Percentiles rank a stretch among this genome's conserved stretches.
Evolutionary conservation across 2,329 filamentous ascomycete genomes (phyloP).

Genomic region (Penicillium sumatraense): DNA sequence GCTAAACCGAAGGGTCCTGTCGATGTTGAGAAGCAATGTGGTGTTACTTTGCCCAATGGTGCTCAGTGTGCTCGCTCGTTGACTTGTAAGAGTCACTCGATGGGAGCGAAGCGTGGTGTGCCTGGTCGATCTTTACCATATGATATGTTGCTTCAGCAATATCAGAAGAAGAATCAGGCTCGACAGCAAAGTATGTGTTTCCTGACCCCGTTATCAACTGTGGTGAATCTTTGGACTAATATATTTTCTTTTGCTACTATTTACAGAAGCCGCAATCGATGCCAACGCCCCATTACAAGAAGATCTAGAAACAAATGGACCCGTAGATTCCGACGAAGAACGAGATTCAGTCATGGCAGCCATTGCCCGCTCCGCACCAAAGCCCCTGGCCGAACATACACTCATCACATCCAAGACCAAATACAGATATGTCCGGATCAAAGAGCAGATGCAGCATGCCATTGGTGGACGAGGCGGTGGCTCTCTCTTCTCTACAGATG

Average conservation of each 20-base stretch:
- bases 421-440: constrained; percentile 67
- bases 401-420: constrained; percentile 56
- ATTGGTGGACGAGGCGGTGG: constrained; percentile 56
- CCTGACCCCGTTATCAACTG: background rate
- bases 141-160: constrained; percentile 85
- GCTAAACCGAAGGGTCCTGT: constrained; percentile 90
- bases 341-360: constrained; percentile 85
- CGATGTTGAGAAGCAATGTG: constrained; percentile 92
- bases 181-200: constrained; percentile 84
- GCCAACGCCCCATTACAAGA: constrained; percentile 90
- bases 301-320: constrained; percentile 77
- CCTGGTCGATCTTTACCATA: constrained; percentile 86
- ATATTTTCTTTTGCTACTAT: constrained; percentile 17
- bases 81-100: constrained; percentile 93
- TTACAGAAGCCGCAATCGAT: constrained; percentile 85
- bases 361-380: constrained; percentile 73
- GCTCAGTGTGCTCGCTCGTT: constrained; percentile 85
- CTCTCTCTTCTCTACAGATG: constrained; percentile 49
- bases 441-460: constrained; percentile 65
- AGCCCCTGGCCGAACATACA: constrained; percentile 72
- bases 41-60: constrained; percentile 82
- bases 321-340: constrained; percentile 94
- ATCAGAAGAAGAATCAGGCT: constrained; percentile 98
- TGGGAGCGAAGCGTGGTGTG: constrained; percentile 90
- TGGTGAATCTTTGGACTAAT: constrained; percentile 27